These are phyloP conservation scores for Asparagopsis taxiformis DNA, from an alignment of 31 red algal genomes.

Conservation along the genomic window DNA sequence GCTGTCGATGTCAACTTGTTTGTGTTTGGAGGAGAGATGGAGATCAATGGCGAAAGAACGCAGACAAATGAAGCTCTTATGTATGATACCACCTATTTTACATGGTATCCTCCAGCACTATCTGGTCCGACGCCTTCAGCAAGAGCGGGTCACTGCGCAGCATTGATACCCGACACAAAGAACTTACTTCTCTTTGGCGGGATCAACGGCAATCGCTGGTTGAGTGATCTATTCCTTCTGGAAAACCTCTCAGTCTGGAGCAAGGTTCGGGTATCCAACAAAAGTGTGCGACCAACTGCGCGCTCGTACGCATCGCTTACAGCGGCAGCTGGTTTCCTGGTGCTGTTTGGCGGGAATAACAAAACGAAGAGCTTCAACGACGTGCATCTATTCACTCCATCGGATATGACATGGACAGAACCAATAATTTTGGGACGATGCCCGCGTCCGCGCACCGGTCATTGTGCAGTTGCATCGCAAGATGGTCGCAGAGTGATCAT, in stretches of 20 bases:
- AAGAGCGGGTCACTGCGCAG: slow-evolving; percentile 44
- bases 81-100: slow-evolving; percentile 30
- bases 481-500: slow-evolving; percentile 38
- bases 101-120: slow-evolving; percentile 32
- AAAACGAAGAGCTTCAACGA: slow-evolving; percentile 58
- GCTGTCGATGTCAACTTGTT: slow-evolving; percentile 21
- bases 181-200: slow-evolving; percentile 36
- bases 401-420: slow-evolving; percentile 22
- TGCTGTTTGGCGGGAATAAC: slow-evolving; percentile 47
- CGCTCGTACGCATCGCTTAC: slow-evolving; percentile 49
- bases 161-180: slow-evolving; percentile 18
- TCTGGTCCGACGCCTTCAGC: slow-evolving; percentile 20
- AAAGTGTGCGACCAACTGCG: slow-evolving; percentile 19
- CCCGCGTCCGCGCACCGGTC: slow-evolving; percentile 39
- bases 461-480: slow-evolving; percentile 35
- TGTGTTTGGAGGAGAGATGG: slow-evolving; percentile 45
- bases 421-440: slow-evolving; percentile 21
- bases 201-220: slow-evolving; percentile 44
- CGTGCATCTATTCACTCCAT: slow-evolving; percentile 20
- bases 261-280: slow-evolving; percentile 17
- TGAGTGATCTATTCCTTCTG: slow-evolving; percentile 40
- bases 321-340: slow-evolving; percentile 23
- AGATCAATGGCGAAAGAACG: slow-evolving; percentile 35
- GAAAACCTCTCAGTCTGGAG: slow-evolving; percentile 34
- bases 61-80: slow-evolving; percentile 33